Evolutionary conservation across 1,139 yeast genomes (phyloP).

Genomic region (Pichia sp.): DNA sequence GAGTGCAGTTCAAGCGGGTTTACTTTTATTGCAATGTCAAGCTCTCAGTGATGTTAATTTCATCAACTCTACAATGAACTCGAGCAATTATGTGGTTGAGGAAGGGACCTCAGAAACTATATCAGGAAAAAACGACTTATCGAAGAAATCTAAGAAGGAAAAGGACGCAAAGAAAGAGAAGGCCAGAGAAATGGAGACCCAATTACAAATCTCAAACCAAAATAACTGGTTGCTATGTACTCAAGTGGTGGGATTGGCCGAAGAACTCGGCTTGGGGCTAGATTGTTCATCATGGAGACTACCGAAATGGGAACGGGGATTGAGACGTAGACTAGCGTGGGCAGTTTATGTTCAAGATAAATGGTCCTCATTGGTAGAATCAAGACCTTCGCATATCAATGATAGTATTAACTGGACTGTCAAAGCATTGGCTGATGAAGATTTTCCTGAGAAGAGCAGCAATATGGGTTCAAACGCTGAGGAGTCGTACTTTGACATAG

Average conservation of each 20-base stretch:
- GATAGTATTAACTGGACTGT: slow-evolving; percentile 66
- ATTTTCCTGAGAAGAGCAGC: slow-evolving; percentile 49
- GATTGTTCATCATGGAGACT: slow-evolving; percentile 84
- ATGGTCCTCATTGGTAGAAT: slow-evolving; percentile 74
- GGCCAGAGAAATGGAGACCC: slow-evolving; percentile 4
- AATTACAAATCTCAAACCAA: slow-evolving; percentile 30
- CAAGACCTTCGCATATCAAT: slow-evolving; percentile 70
- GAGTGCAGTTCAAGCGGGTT: slow-evolving; percentile 76
- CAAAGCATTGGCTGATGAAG: slow-evolving; percentile 55
- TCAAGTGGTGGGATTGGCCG: slow-evolving; percentile 79
- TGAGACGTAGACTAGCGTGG: slow-evolving; percentile 84
- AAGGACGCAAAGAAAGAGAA: neutral
- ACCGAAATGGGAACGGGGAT: slow-evolving; percentile 89
- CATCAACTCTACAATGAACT: too few relatives aligned
- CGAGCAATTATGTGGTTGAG: too few relatives aligned
- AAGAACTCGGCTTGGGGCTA: slow-evolving; percentile 77
- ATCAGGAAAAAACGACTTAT: slow-evolving; percentile 42
- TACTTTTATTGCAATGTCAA: slow-evolving; percentile 60
- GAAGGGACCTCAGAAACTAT: too few relatives aligned
- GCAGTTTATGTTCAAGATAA: slow-evolving; percentile 86
- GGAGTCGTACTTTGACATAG: slow-evolving; percentile 40
- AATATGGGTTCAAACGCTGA: neutral
- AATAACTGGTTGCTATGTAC: slow-evolving; percentile 83
- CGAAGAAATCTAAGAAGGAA: neutral
- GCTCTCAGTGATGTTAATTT: slow-evolving; percentile 28